A percentile compares a stretch with the other conserved stretches of the same genome.
phyloP scores from a whole-genome alignment of 2,329 filamentous ascomycete species.

The Colletotrichum navitas region DNA sequence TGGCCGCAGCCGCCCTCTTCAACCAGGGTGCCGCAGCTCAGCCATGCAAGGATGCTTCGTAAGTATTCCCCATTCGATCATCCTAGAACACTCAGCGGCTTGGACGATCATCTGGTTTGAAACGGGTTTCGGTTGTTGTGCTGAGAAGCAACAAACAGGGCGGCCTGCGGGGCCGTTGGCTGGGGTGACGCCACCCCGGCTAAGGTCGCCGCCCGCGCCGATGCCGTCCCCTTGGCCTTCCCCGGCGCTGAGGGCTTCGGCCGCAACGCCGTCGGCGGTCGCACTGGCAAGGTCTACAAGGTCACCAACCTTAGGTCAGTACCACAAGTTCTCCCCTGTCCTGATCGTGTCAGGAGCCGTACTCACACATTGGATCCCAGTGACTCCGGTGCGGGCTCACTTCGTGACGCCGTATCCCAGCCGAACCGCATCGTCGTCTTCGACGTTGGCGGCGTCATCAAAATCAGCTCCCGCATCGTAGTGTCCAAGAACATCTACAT shows the following conservation, averaged over 20 bases:
- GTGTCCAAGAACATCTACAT: conserved; percentile 62
- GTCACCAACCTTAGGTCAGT: conserved; percentile 59
- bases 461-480: conserved; percentile 59
- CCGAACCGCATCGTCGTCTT: conserved; percentile 64
- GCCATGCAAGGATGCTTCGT: conserved; percentile 34
- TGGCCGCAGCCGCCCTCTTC: conserved; percentile 26
- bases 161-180: conserved; percentile 10
- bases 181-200: conserved; percentile 21
- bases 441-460: conserved; percentile 62
- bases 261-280: conserved; percentile 59
- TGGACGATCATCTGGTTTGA: background rate
- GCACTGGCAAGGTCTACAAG: conserved; percentile 60
- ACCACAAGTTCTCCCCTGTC: background rate
- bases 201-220: conserved; percentile 27
- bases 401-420: conserved; percentile 63
- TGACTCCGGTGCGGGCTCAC: conserved; percentile 61
- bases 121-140: too few species aligned
- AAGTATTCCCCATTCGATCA: background rate
- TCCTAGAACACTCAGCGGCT: background rate
- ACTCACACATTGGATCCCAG: conserved; percentile 36
- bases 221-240: conserved; percentile 54
- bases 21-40: conserved; percentile 20
- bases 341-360: too few species aligned
- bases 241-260: conserved; percentile 65
- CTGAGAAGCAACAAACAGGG: conserved; percentile 18